Conservation (phyloP, 768 basidiomycete genomes). For the Phlebiopsis flavidoalba region DNA sequence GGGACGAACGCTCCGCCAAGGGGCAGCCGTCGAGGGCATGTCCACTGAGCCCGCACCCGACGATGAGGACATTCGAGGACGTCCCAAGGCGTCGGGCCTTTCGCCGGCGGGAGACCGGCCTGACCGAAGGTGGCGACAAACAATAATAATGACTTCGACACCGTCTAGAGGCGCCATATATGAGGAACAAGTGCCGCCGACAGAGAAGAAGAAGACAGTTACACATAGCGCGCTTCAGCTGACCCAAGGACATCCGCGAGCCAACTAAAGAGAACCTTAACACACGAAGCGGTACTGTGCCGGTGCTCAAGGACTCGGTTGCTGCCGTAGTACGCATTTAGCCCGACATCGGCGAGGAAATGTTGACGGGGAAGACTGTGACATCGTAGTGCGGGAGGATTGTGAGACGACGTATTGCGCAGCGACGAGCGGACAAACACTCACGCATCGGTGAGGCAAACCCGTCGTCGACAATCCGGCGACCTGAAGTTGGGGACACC, state of each 20-base stretch:
- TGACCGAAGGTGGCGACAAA: too few species aligned
- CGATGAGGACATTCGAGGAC: too few species aligned
- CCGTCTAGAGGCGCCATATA: too few species aligned
- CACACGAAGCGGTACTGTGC: constrained; percentile 42
- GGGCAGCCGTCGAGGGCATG: constrained; percentile 28
- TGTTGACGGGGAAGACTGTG: too few species aligned
- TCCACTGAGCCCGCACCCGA: too few species aligned
- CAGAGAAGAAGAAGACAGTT: too few species aligned
- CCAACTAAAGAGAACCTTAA: constrained; percentile 41
- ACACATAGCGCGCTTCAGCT: too few species aligned
- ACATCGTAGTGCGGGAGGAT: constrained; percentile 30
- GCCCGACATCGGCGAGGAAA: constrained; percentile 41
- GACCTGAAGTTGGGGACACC: constrained; percentile 48
- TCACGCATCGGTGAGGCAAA: constrained; percentile 29
- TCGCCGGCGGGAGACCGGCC: too few species aligned
- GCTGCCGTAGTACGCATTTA: constrained; percentile 35
- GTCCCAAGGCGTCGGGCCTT: too few species aligned
- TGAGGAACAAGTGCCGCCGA: too few species aligned
- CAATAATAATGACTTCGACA: too few species aligned
- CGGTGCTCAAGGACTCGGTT: constrained; percentile 27
- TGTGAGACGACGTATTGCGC: not conserved
- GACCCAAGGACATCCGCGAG: too few species aligned
- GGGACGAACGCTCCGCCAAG: constrained; percentile 39
- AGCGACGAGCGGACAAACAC: not conserved
- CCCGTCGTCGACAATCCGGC: constrained; percentile 28